Conservation (phyloP, 2,329 filamentous ascomycete genomes). For the Cladosporium sp. region DNA sequence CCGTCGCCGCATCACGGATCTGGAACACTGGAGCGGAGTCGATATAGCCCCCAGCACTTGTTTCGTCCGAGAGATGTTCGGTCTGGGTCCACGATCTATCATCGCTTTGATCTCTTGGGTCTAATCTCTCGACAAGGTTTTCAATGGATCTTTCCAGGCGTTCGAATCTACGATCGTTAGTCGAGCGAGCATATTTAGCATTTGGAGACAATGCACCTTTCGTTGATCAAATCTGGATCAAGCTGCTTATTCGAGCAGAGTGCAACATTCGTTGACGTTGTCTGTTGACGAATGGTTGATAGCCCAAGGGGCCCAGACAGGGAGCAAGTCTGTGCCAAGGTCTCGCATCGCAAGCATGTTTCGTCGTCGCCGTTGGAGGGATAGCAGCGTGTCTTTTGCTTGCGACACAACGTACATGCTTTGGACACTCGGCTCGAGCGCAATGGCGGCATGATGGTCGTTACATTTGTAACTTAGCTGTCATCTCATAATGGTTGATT, state of each 20-base stretch:
- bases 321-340: background rate
- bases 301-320: background rate
- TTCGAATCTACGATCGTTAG: background rate
- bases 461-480: background rate
- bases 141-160: background rate
- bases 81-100: background rate
- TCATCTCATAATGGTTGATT: background rate
- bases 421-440: constrained; percentile 2
- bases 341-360: constrained; percentile 4
- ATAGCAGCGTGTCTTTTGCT: constrained; percentile 4
- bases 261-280: background rate
- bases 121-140: background rate
- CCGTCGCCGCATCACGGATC: background rate
- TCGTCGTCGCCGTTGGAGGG: background rate
- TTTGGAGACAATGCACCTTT: background rate
- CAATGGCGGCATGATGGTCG: background rate
- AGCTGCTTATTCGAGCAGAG: background rate
- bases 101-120: background rate
- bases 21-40: background rate
- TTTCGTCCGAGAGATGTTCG: background rate
- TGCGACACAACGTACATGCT: constrained; percentile 2
- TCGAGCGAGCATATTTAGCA: background rate
- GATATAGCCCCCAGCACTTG: background rate
- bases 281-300: background rate
- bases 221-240: background rate